A percentile compares a stretch with the other conserved stretches of the same genome.
Conservation (phyloP, 169 alveolate genomes). For the Fabrea salina region DNA sequence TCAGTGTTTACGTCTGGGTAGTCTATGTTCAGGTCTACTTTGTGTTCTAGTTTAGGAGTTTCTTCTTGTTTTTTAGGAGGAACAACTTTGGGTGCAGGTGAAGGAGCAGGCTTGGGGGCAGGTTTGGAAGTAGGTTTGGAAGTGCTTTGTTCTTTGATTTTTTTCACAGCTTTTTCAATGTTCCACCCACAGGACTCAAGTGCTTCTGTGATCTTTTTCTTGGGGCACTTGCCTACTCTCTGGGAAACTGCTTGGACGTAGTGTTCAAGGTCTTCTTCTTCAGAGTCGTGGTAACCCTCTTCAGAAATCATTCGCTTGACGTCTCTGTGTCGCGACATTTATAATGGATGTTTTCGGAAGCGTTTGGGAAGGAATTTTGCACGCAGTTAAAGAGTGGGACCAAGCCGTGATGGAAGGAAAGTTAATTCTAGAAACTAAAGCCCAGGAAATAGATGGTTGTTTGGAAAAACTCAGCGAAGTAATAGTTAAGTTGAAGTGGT, state of each 20-base stretch:
- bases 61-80: background rate
- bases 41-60: background rate
- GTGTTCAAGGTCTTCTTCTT: conserved; percentile 1
- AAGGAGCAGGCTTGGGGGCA: background rate
- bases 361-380: too few species aligned
- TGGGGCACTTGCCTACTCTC: background rate
- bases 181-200: conserved; percentile 16
- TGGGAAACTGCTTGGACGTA: background rate
- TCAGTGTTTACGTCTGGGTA: conserved; percentile 27
- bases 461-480: too few species aligned
- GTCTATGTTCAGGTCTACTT: background rate
- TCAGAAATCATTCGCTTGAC: background rate
- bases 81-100: background rate
- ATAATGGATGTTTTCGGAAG: too few species aligned
- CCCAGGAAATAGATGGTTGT: too few species aligned
- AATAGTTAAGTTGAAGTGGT: too few species aligned
- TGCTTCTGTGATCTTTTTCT: background rate
- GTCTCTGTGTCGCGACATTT: conserved; percentile 26
- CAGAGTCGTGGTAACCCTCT: conserved; percentile 31
- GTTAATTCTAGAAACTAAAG: too few species aligned
- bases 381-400: too few species aligned
- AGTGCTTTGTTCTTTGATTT: background rate
- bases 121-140: background rate
- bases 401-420: too few species aligned
- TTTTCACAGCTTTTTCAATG: background rate